Evolutionary conservation across 371 early-diverging fungal species (phyloP), one percentile per base, ranked within the genome.

Genomic region (Gilbertella persicaria): DNA sequence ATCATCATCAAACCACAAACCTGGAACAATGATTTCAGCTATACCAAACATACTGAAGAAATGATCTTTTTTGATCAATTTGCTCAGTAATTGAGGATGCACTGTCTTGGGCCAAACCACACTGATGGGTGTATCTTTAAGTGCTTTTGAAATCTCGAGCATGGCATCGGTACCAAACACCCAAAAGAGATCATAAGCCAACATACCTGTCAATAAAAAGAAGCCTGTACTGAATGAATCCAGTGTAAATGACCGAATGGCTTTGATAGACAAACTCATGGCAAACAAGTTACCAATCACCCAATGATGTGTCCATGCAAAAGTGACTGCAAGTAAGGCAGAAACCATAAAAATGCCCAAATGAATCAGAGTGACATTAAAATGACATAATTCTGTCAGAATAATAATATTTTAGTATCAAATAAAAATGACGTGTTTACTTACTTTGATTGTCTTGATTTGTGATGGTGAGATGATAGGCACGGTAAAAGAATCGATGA

Each of bases 101-200:
- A 88, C 66, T 17, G 83, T 68, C 52, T 82, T 84, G 5, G 96
- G 95, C 75, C 85, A 94, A 43, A 92, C 76, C 14, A 97, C 83
- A 78, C 94, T 95, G 65, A 95, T 88, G 23, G 96, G 96, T 6
- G 90, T 89, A 60, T 95, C 91, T 12, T 21, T 3, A 69, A 96
- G 85, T 49, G 82, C 84, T 68, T 91, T 91, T 20, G 96, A 96
- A 25, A 97, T 94, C 0, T 90, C 84, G 16, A 94, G 89, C 94
- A 97, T 94, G 28, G 95, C 94, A 44, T 93, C 91, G 3, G 96
- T 95, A 20, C 95, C 95, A 78, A 96, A 97, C 53, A 96, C 93
- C 96, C 96, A 97, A 56, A 95, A 94, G 38, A 95, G 80, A 68
- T 97, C 97, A 66, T 95, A 96, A 25, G 92, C 57, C 65, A 97